Evolutionary conservation across 192 early-diverging fungal species (phyloP).

Genomic region (Entomortierella chlamydospora): DNA sequence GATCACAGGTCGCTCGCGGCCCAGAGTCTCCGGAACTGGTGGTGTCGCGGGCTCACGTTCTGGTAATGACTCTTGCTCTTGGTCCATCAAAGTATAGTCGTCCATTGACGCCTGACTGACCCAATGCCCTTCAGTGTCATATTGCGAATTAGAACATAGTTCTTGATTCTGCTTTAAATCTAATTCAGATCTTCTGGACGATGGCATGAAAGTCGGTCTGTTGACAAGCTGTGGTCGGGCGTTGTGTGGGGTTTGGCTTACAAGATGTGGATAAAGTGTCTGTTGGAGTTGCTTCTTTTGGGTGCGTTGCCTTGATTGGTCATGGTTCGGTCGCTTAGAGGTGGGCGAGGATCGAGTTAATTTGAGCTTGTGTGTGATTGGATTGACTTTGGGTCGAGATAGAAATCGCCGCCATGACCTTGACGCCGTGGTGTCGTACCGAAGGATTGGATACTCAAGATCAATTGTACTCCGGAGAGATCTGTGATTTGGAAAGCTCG

Average conservation of each 20-base stretch:
- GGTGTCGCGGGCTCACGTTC: neutral
- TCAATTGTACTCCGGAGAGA: neutral
- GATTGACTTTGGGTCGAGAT: neutral
- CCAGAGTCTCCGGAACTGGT: neutral
- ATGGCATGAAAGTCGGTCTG: constrained; percentile 17
- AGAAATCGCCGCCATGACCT: neutral
- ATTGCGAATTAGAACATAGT: no score
- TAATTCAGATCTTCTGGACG: neutral
- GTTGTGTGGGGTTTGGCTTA: neutral
- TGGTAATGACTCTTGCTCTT: neutral
- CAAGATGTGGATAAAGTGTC: constrained; percentile 11
- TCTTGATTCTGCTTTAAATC: no score
- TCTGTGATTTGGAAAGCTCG: neutral
- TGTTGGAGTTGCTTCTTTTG: neutral
- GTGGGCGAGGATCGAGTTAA: neutral
- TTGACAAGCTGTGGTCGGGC: constrained; percentile 22
- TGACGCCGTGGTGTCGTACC: constrained; percentile 1
- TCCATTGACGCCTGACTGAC: neutral
- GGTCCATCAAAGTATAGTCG: constrained; percentile 1
- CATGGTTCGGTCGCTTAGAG: neutral
- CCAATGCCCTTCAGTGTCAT: neutral
- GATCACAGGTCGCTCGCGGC: neutral
- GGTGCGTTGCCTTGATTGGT: neutral
- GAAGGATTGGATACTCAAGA: neutral
- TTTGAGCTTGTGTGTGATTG: neutral